These are phyloP conservation scores for Coniochaeta hoffmannii DNA, from an alignment of 2,329 filamentous ascomycete genomes.

Conservation along the genomic window DNA sequence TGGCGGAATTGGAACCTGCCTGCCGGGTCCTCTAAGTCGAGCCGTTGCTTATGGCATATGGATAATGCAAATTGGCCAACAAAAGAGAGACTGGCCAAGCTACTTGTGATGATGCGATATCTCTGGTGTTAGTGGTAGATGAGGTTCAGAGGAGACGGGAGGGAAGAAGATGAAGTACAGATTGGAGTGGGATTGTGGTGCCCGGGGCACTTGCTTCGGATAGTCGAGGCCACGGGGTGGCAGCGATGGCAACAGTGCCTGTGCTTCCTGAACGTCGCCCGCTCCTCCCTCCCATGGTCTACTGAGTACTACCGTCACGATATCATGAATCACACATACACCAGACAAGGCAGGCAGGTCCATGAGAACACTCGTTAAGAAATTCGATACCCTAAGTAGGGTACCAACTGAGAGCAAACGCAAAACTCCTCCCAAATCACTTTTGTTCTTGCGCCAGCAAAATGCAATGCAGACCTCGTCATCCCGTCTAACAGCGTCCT, in stretches of 20 bases:
- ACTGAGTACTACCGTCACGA: no score
- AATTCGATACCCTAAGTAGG: background rate
- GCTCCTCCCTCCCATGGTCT: no score
- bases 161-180: background rate
- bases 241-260: background rate
- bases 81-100: conserved; percentile 2
- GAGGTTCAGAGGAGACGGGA: background rate
- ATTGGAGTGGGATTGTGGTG: background rate
- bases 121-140: background rate
- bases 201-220: background rate
- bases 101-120: background rate
- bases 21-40: background rate
- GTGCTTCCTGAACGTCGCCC: background rate
- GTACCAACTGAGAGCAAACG: conserved; percentile 11
- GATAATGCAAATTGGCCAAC: background rate
- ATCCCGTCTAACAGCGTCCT: conserved; percentile 34
- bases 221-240: background rate
- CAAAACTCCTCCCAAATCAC: conserved; percentile 15
- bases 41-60: background rate
- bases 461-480: conserved; percentile 46
- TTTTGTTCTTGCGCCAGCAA: conserved; percentile 36
- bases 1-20: background rate
- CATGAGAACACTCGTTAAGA: background rate
- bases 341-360: background rate
- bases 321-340: no score